These are phyloP conservation scores for Quaeritorhiza haematococci DNA, from an alignment of 371 early-diverging fungal genomes.

Conservation along the genomic window DNA sequence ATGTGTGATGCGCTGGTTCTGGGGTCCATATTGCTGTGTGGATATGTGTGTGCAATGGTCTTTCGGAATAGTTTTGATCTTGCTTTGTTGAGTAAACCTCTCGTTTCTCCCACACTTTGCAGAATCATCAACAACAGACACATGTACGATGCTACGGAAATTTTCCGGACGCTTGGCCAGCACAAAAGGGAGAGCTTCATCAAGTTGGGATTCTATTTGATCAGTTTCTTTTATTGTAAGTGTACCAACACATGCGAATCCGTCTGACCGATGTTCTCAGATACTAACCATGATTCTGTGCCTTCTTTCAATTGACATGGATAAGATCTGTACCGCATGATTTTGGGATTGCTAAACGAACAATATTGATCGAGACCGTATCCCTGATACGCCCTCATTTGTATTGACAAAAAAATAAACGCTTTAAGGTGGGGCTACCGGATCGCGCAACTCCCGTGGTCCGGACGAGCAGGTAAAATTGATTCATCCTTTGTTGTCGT, in stretches of 20 bases:
- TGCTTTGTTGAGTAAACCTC: constrained; percentile 3
- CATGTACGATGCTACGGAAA: constrained; percentile 94
- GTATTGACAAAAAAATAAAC: too few relatives aligned
- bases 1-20: constrained; percentile 29
- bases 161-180: constrained; percentile 81
- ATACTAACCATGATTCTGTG: constrained; percentile 12
- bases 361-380: neutral
- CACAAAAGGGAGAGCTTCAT: constrained; percentile 93
- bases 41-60: neutral
- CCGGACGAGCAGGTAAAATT: too few relatives aligned
- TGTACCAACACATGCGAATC: neutral
- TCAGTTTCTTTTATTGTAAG: constrained; percentile 85
- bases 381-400: too few relatives aligned
- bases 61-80: too few relatives aligned
- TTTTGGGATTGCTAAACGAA: constrained; percentile 10
- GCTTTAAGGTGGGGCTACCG: too few relatives aligned
- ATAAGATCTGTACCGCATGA: constrained; percentile 26
- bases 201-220: constrained; percentile 90
- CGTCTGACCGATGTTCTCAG: neutral
- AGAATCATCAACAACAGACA: constrained; percentile 77
- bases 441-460: too few relatives aligned
- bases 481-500: too few relatives aligned
- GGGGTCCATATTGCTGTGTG: neutral
- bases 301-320: constrained; percentile 2
- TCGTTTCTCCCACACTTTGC: neutral